Percentiles rank a stretch among this genome's conserved stretches.
These are phyloP conservation scores for Penicillium tannophilum DNA, from an alignment of 495 filamentous ascomycete species.

Conservation along the genomic window DNA sequence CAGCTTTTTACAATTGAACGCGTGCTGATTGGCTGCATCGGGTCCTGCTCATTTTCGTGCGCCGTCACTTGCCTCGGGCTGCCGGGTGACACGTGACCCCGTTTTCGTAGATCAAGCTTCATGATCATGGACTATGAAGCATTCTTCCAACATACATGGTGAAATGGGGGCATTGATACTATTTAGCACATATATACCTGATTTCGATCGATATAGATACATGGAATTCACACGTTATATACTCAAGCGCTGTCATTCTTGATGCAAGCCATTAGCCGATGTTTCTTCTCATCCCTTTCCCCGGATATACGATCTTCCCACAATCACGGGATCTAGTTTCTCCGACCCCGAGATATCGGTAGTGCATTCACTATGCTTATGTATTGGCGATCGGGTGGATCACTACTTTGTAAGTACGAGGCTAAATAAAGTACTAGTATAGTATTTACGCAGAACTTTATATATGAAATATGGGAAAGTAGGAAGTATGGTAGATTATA, in stretches of 20 bases:
- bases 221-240: neutral
- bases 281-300: constrained; percentile 2
- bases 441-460: neutral
- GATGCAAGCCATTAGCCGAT: constrained; percentile 2
- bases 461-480: neutral
- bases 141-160: neutral
- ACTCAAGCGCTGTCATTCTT: neutral
- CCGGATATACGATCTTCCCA: constrained; percentile 10
- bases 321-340: neutral
- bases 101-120: constrained; percentile 22
- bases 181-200: neutral
- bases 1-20: constrained; percentile 14
- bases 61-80: constrained; percentile 6
- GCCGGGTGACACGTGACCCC: constrained; percentile 35
- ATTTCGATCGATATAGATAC: neutral
- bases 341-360: neutral
- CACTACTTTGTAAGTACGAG: neutral
- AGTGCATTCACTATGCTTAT: neutral
- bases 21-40: constrained; percentile 6
- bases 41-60: constrained; percentile 14
- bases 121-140: neutral
- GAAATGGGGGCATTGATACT: neutral
- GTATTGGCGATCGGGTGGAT: neutral
- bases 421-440: neutral
- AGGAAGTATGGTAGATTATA: constrained; percentile 26